phyloP scores from a whole-genome alignment of 768 basidiomycete genomes.

The Piloderma croceum region DNA sequence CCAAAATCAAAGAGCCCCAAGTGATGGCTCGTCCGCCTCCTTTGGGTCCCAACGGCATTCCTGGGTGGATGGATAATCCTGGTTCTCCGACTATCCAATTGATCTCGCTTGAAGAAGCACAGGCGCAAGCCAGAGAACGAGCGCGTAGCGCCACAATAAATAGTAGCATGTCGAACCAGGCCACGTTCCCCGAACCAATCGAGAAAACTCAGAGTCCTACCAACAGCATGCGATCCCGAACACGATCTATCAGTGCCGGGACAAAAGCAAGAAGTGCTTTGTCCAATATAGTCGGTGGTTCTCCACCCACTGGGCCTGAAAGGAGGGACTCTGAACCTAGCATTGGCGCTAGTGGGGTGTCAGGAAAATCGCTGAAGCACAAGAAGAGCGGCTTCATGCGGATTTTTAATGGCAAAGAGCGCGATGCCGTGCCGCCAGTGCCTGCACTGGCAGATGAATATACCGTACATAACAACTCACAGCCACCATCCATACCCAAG shows the following conservation, averaged over 20 bases:
- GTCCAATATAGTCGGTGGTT: constrained; percentile 35
- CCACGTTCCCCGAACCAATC: constrained; percentile 21
- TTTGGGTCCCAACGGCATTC: constrained; percentile 32
- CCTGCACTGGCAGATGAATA: constrained; percentile 41
- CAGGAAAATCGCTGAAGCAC: constrained; percentile 52
- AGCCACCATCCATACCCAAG: constrained; percentile 17
- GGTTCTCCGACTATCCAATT: constrained; percentile 52
- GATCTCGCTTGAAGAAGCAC: constrained; percentile 75
- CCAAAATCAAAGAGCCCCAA: constrained; percentile 26
- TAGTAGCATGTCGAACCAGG: constrained; percentile 19
- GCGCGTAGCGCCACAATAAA: constrained; percentile 46
- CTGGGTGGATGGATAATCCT: constrained; percentile 47
- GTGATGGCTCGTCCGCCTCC: too few relatives aligned
- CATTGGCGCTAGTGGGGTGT: constrained; percentile 9
- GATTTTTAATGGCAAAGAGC: constrained; percentile 56
- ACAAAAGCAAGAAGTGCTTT: constrained; percentile 38
- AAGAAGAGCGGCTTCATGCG: constrained; percentile 83
- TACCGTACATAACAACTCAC: constrained; percentile 26
- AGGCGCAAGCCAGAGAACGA: constrained; percentile 54
- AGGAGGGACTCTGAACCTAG: constrained; percentile 37
- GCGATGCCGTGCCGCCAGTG: constrained; percentile 47
- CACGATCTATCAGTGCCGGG: constrained; percentile 60
- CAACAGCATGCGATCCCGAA: constrained; percentile 33
- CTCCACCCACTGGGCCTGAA: constrained; percentile 36
- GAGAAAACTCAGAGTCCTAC: constrained; percentile 21